A percentile compares a stretch with the other conserved stretches of the same genome.
phyloP scores from a whole-genome alignment of 352 stramenopile genomes.

The Pythium vanterpoolii region DNA sequence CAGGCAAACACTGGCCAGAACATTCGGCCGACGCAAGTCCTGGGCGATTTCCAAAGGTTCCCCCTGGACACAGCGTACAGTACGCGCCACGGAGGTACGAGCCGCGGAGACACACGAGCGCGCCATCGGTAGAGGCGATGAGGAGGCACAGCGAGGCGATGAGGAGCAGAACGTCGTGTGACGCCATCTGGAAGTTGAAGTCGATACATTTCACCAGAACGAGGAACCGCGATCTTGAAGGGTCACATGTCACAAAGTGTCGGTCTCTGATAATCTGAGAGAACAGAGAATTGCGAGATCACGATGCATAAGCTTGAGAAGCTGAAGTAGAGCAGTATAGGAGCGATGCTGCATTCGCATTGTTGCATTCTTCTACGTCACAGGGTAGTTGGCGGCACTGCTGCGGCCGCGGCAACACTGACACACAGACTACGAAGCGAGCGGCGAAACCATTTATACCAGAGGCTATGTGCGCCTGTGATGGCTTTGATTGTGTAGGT shows the following conservation, averaged over 20 bases:
- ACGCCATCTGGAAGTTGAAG: neutral
- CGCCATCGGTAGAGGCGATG: conserved; percentile 2
- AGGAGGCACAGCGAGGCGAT: neutral
- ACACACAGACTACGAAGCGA: conserved; percentile 67
- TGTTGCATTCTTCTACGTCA: conserved; percentile 65
- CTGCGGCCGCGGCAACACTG: conserved; percentile 65
- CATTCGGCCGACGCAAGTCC: conserved; percentile 37
- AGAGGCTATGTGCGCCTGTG: conserved; percentile 56
- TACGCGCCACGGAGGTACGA: conserved; percentile 39
- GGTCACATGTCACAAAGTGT: neutral
- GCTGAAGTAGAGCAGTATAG: neutral
- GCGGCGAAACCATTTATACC: conserved; percentile 40
- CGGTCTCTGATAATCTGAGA: neutral
- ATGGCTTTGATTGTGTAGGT: conserved; percentile 71
- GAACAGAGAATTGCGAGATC: neutral
- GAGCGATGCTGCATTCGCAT: conserved; percentile 54
- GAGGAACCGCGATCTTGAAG: conserved; percentile 18
- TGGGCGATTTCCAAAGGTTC: conserved; percentile 39
- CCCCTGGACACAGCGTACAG: conserved; percentile 46
- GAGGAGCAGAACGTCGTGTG: neutral
- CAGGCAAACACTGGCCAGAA: conserved; percentile 43
- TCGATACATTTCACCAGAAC: neutral
- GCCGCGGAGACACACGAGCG: conserved; percentile 40
- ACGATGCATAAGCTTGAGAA: conserved; percentile 2
- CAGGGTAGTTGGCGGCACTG: conserved; percentile 70